Evolutionary conservation across 2,329 filamentous ascomycete species (phyloP).

Genomic region (Paraphaeosphaeria sporulosa): DNA sequence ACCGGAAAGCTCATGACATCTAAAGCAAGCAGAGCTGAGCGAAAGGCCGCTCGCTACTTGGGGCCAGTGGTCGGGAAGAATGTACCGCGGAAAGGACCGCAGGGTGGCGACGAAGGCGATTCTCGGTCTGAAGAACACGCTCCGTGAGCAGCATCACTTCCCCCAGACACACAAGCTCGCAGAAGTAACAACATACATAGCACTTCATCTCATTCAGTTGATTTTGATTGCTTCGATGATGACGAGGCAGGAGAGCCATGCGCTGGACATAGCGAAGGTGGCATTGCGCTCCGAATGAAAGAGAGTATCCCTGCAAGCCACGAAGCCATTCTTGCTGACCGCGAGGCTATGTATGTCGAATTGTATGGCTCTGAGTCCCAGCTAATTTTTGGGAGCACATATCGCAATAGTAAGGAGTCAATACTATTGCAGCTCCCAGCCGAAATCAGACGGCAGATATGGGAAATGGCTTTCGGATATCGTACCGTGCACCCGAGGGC

Average conservation of each 20-base stretch:
- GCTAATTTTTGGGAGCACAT: conserved; percentile 6
- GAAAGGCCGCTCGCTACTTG: neutral
- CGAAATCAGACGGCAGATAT: conserved; percentile 3
- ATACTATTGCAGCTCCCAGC: neutral
- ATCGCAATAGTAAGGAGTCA: neutral
- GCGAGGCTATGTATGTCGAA: neutral
- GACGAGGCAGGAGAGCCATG: neutral
- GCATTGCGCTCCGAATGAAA: neutral
- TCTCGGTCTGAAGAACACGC: neutral
- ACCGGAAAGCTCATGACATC: neutral
- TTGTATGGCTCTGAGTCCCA: neutral
- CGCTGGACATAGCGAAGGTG: neutral
- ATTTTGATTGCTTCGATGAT: neutral
- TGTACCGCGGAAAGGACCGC: neutral
- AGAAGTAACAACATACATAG: neutral
- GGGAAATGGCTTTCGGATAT: conserved; percentile 7
- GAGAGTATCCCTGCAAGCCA: neutral
- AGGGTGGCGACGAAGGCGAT: neutral
- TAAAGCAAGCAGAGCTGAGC: conserved; percentile 3
- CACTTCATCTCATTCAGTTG: neutral
- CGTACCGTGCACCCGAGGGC: conserved; percentile 9
- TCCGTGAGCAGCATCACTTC: neutral
- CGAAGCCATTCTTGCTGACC: neutral
- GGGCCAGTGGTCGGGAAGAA: neutral
- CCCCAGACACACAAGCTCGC: neutral